Evolutionary conservation across 2,329 filamentous ascomycete genomes (phyloP).

Genomic region (Talaromyces sp.): DNA sequence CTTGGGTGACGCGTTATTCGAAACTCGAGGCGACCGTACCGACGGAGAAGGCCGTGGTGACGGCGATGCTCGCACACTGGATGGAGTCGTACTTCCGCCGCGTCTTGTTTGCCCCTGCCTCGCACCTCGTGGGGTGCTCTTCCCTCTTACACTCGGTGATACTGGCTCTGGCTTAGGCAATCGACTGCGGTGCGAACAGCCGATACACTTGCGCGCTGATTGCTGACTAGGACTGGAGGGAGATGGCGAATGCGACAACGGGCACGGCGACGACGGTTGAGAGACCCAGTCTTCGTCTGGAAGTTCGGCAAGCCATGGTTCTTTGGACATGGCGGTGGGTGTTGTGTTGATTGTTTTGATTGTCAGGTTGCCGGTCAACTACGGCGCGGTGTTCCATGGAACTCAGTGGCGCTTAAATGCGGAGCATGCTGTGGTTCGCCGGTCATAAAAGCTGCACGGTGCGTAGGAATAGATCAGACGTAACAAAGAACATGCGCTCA

Average conservation of each 20-base stretch:
- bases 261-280: conserved; percentile 30
- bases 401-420: conserved; percentile 5
- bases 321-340: conserved; percentile 15
- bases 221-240: conserved; percentile 2
- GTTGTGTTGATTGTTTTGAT: conserved; percentile 8
- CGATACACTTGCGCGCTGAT: conserved; percentile 12
- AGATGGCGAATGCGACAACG: conserved; percentile 8
- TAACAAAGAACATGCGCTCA: neutral
- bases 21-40: conserved; percentile 5
- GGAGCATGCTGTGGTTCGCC: conserved; percentile 8
- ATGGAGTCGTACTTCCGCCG: conserved; percentile 16
- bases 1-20: conserved; percentile 4
- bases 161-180: conserved; percentile 14
- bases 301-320: conserved; percentile 41
- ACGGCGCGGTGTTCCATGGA: conserved; percentile 10
- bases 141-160: conserved; percentile 4
- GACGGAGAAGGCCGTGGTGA: conserved; percentile 21
- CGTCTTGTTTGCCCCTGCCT: conserved; percentile 7
- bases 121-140: conserved; percentile 7
- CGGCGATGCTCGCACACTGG: conserved; percentile 31
- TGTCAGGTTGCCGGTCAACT: neutral
- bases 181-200: conserved; percentile 11
- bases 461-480: neutral
- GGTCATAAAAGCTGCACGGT: neutral
- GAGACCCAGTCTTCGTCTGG: conserved; percentile 39